A percentile compares a stretch with the other conserved stretches of the same genome.
These are phyloP conservation scores for Candida golubevii DNA, from an alignment of 805 yeast genomes.

Conservation along the genomic window DNA sequence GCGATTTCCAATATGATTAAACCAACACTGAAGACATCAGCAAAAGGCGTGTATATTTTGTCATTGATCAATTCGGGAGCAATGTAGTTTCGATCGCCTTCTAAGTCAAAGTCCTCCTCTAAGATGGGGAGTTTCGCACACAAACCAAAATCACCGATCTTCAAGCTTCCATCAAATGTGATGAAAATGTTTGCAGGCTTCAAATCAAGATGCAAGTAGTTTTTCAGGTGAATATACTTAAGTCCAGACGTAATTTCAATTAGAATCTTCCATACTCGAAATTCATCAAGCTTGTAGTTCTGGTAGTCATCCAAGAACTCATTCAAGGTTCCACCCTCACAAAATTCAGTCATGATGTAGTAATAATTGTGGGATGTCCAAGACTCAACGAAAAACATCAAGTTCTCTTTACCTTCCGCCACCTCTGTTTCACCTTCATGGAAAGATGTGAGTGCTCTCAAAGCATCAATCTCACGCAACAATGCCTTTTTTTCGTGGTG, in stretches of 20 bases:
- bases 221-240: constrained; percentile 68
- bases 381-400: constrained; percentile 73
- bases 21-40: constrained; percentile 94
- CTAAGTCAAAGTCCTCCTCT: constrained; percentile 73
- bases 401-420: constrained; percentile 69
- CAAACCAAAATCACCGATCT: constrained; percentile 96
- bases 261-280: constrained; percentile 96
- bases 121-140: constrained; percentile 75
- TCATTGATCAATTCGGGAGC: constrained; percentile 91
- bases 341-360: constrained; percentile 91
- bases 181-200: constrained; percentile 94
- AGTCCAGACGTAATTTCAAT: constrained; percentile 80
- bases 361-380: constrained; percentile 77
- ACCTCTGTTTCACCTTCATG: constrained; percentile 37
- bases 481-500: constrained; percentile 55
- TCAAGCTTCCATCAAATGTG: constrained; percentile 89
- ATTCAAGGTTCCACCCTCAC: constrained; percentile 90
- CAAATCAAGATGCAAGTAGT: constrained; percentile 80
- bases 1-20: constrained; percentile 92
- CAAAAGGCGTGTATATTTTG: constrained; percentile 82
- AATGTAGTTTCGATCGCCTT: constrained; percentile 95
- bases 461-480: constrained; percentile 73
- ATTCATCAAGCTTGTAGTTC: constrained; percentile 77
- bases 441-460: constrained; percentile 40
- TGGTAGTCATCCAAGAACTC: constrained; percentile 73